Percentiles rank a stretch among this genome's conserved stretches.
Conservation (phyloP, 192 early-diverging fungal genomes). For the Mortierella hygrophila region DNA sequence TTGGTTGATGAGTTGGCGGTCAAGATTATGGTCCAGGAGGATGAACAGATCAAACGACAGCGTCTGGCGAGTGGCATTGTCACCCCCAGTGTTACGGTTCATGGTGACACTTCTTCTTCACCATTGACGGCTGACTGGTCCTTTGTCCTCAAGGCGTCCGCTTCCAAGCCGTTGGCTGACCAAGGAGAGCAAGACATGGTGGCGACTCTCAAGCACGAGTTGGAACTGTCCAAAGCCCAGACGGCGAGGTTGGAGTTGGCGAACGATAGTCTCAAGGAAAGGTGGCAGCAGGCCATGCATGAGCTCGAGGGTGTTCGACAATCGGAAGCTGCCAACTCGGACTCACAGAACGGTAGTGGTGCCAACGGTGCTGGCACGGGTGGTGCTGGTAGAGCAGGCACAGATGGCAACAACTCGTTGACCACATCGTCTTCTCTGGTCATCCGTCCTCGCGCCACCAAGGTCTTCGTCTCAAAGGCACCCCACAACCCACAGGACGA, state of each 20-base stretch:
- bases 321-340: constrained; percentile 33
- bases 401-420: constrained; percentile 9
- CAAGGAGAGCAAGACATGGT: constrained; percentile 31
- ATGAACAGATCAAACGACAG: constrained; percentile 29
- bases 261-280: constrained; percentile 40
- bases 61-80: constrained; percentile 20
- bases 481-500: constrained; percentile 39
- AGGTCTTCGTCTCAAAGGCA: constrained; percentile 26
- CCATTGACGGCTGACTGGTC: constrained; percentile 25
- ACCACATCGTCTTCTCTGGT: not conserved
- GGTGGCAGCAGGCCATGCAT: constrained; percentile 48
- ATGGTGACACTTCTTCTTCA: not conserved
- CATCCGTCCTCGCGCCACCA: constrained; percentile 1
- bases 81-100: not conserved
- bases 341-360: not conserved
- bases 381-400: not conserved
- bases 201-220: constrained; percentile 24
- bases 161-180: constrained; percentile 2
- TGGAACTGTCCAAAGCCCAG: constrained; percentile 32
- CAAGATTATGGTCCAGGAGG: constrained; percentile 43
- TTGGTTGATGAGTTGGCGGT: constrained; percentile 37
- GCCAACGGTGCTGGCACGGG: not conserved
- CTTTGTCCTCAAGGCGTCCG: constrained; percentile 21
- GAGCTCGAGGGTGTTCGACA: constrained; percentile 35
- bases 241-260: constrained; percentile 33